A percentile compares a stretch with the other conserved stretches of the same genome.
Evolutionary conservation across 495 filamentous ascomycete species (phyloP).

Genomic region (Penicillium desertorum): DNA sequence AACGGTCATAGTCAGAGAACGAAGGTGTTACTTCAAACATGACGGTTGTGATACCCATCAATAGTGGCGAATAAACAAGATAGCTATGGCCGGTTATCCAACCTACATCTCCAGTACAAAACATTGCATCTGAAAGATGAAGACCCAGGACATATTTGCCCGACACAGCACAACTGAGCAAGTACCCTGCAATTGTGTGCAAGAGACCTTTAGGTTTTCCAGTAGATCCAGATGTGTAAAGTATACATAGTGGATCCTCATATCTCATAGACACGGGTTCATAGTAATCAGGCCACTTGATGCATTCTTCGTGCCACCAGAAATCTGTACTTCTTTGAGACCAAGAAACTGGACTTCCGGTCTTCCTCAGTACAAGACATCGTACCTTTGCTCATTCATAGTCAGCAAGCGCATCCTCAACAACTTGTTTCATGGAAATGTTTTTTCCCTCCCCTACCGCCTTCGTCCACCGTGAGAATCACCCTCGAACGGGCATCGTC

Average conservation of each 20-base stretch:
- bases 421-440: slow-evolving; percentile 60
- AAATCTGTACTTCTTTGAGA: slow-evolving; percentile 56
- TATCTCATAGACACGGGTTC: slow-evolving; percentile 75
- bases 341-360: too few relatives aligned
- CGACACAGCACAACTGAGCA: slow-evolving; percentile 77
- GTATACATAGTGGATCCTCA: slow-evolving; percentile 84
- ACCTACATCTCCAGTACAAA: slow-evolving; percentile 88
- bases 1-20: slow-evolving; percentile 84
- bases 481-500: slow-evolving; percentile 64
- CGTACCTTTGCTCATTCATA: not conserved
- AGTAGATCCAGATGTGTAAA: slow-evolving; percentile 90
- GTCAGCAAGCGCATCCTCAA: slow-evolving; percentile 5
- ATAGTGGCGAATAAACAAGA: slow-evolving; percentile 82
- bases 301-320: slow-evolving; percentile 90
- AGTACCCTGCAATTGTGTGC: slow-evolving; percentile 85
- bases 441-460: slow-evolving; percentile 53
- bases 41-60: slow-evolving; percentile 85
- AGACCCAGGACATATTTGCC: slow-evolving; percentile 93
- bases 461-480: slow-evolving; percentile 64
- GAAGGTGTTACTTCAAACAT: slow-evolving; percentile 92
- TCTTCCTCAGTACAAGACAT: slow-evolving; percentile 68
- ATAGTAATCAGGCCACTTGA: slow-evolving; percentile 79
- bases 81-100: slow-evolving; percentile 96
- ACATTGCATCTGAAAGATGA: slow-evolving; percentile 75
- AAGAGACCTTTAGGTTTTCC: slow-evolving; percentile 92